Conservation (phyloP, 257 asterid species). For the Orobanche coerulescens region DNA sequence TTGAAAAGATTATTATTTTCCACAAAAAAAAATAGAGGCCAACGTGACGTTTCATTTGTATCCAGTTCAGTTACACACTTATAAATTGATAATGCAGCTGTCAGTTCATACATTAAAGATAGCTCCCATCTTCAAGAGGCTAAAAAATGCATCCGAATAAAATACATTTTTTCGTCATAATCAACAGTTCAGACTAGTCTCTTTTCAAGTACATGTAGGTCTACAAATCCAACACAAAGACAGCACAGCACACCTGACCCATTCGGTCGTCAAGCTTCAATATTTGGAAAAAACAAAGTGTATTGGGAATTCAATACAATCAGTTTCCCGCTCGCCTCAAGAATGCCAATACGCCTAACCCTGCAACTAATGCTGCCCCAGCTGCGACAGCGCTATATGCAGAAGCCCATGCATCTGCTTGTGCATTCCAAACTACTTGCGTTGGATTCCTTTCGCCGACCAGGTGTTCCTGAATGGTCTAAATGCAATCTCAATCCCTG, state of each 20-base stretch:
- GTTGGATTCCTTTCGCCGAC: constrained; percentile 38
- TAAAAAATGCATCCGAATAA: constrained; percentile 2
- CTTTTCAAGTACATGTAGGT: neutral
- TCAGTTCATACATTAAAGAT: constrained; percentile 8
- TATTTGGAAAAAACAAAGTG: neutral
- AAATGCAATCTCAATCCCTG: constrained; percentile 84
- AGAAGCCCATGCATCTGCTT: constrained; percentile 84
- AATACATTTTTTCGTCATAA: constrained; percentile 29
- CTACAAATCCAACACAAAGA: constrained; percentile 7
- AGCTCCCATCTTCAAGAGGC: constrained; percentile 4
- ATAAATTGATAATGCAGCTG: neutral
- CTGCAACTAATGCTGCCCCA: constrained; percentile 91
- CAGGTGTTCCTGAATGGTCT: constrained; percentile 52
- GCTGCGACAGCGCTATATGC: constrained; percentile 88
- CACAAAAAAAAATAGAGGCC: neutral
- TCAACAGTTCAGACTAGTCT: constrained; percentile 10
- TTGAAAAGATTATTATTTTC: neutral
- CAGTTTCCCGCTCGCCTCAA: constrained; percentile 49
- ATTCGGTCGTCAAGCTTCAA: constrained; percentile 13
- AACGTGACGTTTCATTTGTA: neutral
- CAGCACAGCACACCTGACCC: constrained; percentile 9
- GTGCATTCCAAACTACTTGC: constrained; percentile 44
- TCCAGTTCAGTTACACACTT: constrained; percentile 7
- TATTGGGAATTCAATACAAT: constrained; percentile 7
- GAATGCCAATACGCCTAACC: constrained; percentile 74